phyloP scores from a whole-genome alignment of 768 basidiomycete genomes.

The Pleurotus djamor region DNA sequence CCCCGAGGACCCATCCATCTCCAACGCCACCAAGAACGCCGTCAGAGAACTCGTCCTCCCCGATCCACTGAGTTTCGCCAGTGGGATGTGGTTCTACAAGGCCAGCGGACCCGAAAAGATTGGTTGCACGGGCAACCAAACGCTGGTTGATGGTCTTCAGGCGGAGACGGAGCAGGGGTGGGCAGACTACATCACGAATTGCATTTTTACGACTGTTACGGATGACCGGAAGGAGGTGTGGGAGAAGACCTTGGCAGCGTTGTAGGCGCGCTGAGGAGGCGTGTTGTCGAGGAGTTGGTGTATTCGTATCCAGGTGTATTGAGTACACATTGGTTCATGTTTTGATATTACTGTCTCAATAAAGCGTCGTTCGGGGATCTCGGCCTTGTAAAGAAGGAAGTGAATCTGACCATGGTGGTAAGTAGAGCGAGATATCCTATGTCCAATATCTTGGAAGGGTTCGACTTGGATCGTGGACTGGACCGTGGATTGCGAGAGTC shows the following conservation, averaged over 20 bases:
- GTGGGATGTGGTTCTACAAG: constrained; percentile 22
- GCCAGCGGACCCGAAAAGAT: constrained; percentile 11
- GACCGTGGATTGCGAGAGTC: too few species aligned
- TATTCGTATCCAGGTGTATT: too few species aligned
- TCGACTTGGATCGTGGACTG: too few species aligned
- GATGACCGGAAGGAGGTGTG: constrained; percentile 12
- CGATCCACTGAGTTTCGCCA: constrained; percentile 18
- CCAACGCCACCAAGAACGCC: constrained; percentile 14
- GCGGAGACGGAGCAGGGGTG: constrained; percentile 15
- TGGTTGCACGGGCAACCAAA: constrained; percentile 14
- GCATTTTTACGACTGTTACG: constrained; percentile 17
- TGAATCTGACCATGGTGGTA: too few species aligned
- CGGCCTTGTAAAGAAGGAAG: too few species aligned
- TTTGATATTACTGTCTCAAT: neutral
- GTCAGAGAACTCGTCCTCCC: constrained; percentile 16
- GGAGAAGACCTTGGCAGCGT: constrained; percentile 13
- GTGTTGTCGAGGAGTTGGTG: too few species aligned
- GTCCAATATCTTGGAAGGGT: too few species aligned
- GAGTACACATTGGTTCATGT: neutral
- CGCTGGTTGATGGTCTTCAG: constrained; percentile 15
- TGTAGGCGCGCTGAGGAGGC: neutral
- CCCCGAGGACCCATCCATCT: neutral
- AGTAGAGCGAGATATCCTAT: too few species aligned
- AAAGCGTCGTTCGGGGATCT: too few species aligned
- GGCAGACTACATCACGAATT: constrained; percentile 18